Conservation (phyloP, 2,329 filamentous ascomycete genomes). For the Neonectria punicea region DNA sequence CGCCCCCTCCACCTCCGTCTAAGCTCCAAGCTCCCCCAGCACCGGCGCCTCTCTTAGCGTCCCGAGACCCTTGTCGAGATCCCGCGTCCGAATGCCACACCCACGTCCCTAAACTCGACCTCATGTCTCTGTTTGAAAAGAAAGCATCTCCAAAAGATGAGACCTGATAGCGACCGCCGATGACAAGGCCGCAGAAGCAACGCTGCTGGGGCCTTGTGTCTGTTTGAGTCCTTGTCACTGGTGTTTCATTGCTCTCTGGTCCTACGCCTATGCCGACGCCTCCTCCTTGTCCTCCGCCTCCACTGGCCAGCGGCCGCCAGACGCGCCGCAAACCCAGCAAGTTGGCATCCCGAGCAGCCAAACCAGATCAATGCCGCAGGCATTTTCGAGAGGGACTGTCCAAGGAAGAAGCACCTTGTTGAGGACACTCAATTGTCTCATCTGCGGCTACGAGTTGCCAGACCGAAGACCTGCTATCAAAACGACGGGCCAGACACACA, state of each 20-base stretch:
- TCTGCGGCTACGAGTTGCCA: constrained; percentile 32
- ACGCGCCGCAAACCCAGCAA: constrained; percentile 17
- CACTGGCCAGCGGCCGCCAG: constrained; percentile 17
- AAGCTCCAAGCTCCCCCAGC: constrained; percentile 38
- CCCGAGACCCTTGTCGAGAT: constrained; percentile 43
- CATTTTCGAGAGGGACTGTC: constrained; percentile 22
- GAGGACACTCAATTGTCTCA: constrained; percentile 37
- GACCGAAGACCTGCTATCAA: constrained; percentile 32
- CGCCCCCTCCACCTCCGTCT: constrained; percentile 39
- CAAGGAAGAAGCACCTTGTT: constrained; percentile 28
- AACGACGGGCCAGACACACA: constrained; percentile 13
- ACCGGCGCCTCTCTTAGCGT: constrained; percentile 43
- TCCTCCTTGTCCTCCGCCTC: constrained; percentile 3
- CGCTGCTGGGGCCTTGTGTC: neutral
- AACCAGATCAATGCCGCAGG: constrained; percentile 27
- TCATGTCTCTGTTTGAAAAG: constrained; percentile 37
- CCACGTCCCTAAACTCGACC: constrained; percentile 43
- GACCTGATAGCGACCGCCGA: constrained; percentile 8
- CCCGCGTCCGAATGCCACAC: constrained; percentile 45
- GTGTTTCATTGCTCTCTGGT: constrained; percentile 5
- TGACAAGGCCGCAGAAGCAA: constrained; percentile 12
- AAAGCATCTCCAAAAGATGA: constrained; percentile 30
- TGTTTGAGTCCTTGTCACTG: constrained; percentile 2
- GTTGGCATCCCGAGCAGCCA: constrained; percentile 12
- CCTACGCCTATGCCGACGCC: neutral